Conservation (phyloP, 108 stramenopile genomes). For the Mayamaea pseudoterrestris region DNA sequence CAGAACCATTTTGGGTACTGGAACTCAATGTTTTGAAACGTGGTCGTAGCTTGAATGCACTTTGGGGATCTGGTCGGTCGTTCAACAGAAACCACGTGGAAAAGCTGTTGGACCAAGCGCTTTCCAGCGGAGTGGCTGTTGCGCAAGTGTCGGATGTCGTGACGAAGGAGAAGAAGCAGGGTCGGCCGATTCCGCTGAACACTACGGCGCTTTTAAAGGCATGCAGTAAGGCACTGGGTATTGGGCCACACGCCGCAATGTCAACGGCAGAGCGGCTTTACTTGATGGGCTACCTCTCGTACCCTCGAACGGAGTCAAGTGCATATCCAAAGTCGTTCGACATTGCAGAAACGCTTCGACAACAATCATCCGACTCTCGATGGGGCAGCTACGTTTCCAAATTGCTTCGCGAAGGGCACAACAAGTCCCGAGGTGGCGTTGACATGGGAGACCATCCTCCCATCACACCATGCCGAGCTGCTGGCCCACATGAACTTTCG, state of each 20-base stretch:
- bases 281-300: slow-evolving; percentile 76
- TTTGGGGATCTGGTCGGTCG: slow-evolving; percentile 60
- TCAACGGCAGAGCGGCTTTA: slow-evolving; percentile 67
- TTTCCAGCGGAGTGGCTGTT: slow-evolving; percentile 22
- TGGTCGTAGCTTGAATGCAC: slow-evolving; percentile 53
- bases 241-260: slow-evolving; percentile 74
- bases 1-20: slow-evolving; percentile 82
- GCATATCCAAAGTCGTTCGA: slow-evolving; percentile 79
- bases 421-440: slow-evolving; percentile 54
- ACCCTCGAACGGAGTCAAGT: slow-evolving; percentile 75
- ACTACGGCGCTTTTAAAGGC: slow-evolving; percentile 73
- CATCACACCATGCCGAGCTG: slow-evolving; percentile 67
- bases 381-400: slow-evolving; percentile 70
- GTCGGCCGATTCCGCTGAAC: slow-evolving; percentile 68
- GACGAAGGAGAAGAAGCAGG: slow-evolving; percentile 76
- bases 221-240: slow-evolving; percentile 71
- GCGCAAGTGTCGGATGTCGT: slow-evolving; percentile 52
- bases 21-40: slow-evolving; percentile 64
- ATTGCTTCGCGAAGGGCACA: slow-evolving; percentile 30
- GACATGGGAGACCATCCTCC: slow-evolving; percentile 87
- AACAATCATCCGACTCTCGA: slow-evolving; percentile 46
- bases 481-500: slow-evolving; percentile 37
- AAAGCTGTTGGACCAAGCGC: slow-evolving; percentile 28
- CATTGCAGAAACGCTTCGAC: slow-evolving; percentile 58
- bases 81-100: slow-evolving; percentile 61